Conservation (phyloP, 2,329 filamentous ascomycete genomes). For the Alternaria sp. region DNA sequence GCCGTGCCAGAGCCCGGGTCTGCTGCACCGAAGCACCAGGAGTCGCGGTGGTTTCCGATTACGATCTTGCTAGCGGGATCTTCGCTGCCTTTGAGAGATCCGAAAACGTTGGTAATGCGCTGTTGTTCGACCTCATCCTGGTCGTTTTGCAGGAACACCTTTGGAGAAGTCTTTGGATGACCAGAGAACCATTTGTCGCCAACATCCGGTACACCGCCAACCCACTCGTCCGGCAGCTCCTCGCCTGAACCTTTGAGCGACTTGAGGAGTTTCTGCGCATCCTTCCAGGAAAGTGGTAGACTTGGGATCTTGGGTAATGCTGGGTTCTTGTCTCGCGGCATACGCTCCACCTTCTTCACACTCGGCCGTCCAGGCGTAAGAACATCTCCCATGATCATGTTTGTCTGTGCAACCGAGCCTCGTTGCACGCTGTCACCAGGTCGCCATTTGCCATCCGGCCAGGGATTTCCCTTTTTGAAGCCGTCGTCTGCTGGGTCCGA, state of each 20-base stretch:
- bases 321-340: conserved; percentile 73
- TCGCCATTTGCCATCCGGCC: conserved; percentile 81
- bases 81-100: conserved; percentile 83
- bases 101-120: conserved; percentile 91
- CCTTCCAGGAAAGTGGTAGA: conserved; percentile 86
- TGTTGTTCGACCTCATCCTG: conserved; percentile 86
- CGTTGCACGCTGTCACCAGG: conserved; percentile 84
- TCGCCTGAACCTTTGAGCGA: conserved; percentile 78
- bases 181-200: conserved; percentile 83
- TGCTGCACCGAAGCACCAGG: conserved; percentile 87
- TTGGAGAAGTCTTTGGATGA: conserved; percentile 71
- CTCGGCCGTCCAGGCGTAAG: conserved; percentile 88
- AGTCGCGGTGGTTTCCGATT: conserved; percentile 91
- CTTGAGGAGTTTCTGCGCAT: conserved; percentile 81
- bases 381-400: conserved; percentile 88
- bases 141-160: conserved; percentile 82
- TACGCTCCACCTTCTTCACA: conserved; percentile 69
- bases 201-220: conserved; percentile 77
- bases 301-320: conserved; percentile 87
- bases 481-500: conserved; percentile 89
- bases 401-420: conserved; percentile 80
- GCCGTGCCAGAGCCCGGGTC: conserved; percentile 88
- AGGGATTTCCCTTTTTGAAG: conserved; percentile 74
- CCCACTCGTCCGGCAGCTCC: conserved; percentile 74
- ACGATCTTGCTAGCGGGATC: conserved; percentile 84